Base-by-base conservation (phyloP, 2,329 filamentous ascomycete genomes). In the Coccinonectria pachysandricola region DNA sequence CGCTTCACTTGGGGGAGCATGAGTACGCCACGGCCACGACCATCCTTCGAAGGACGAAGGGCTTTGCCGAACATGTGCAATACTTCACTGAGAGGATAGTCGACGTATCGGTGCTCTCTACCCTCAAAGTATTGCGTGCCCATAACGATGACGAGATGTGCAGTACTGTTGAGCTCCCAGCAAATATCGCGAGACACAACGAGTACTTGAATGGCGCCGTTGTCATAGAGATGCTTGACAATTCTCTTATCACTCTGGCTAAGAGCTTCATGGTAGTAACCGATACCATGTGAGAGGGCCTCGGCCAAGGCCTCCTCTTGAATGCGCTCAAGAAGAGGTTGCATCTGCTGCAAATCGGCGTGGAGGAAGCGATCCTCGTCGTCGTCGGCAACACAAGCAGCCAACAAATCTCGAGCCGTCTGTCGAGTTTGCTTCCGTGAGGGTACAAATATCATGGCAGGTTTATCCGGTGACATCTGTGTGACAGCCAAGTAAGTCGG, bases 61-160 rank as follows among this genome's bases (percentile, higher is more conserved):
- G 91, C 83, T 56, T 91, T 93, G 42, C 91, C 91, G 44, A 96
- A 94, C 88, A 98, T 98, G 49, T 98, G 91, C 29, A 98, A 62
- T 10, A 98, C 75, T 50, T 98, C 91, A 46, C 81, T 88, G 39
- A 96, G 74, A 4, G 86, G 81, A 47, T 98, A 98, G 56, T 98
- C 91, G 27, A 96, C 77, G 53, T 98, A 98, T 35, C 92, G 79
- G 54, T 98, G 92, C 56, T 98, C 88, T 26, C 86, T 79, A 6
- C 91, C 91, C 47, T 98, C 91, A 40, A 88, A 98, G 58, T 87
- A 95, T 49, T 98, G 91, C 2, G 92, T 98, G 10, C 87, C 87
- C 87, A 98, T 96, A 16, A 98, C 78, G 24, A 98, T 72, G 9
- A 96, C 87, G 9, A 98, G 65, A 50, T 96, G 87, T 4, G 88